Base-by-base conservation (phyloP, 139 green algal genomes). In the Asterochloris erici region DNA sequence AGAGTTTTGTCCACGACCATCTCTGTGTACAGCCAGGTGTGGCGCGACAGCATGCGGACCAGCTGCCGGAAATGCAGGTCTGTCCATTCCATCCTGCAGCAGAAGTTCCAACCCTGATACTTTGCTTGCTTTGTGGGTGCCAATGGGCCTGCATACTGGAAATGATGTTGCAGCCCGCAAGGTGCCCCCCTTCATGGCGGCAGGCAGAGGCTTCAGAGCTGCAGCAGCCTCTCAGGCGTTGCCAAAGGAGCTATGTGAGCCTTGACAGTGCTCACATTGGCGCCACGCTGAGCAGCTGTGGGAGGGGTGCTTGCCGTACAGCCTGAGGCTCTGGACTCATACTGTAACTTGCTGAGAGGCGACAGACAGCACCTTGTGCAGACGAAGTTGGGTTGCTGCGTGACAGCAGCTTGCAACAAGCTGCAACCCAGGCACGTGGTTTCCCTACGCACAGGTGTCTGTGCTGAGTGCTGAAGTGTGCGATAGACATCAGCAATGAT, bases 1-100 rank as follows among this genome's bases (percentile, higher is more conserved):
- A 98, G 83, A 1, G 95, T 98, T 60, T 91, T 89, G 87, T 98
- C 95, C 23, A 98, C 95, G 15, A 98, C 92, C 95, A 98, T 98
- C 86, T 98, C 95, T 0, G 94, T 97, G 90, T 93, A 98, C 27
- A 97, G 88, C 93, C 91, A 96, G 17, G 93, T 96, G 78, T 90
- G 89, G 63, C 84, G 86, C 0, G 90, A 94, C 11, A 98, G 83
- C 14, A 98, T 69, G 9, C 95, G 90, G 0, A 90, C 92, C 61
- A 98, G 86, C 88, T 97, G 93, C 11, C 95, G 88, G 83, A 93
- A 98, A 79, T 97, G 92, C 21, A 98, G 24, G 77, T 98, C 94
- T 2, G 95, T 98, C 87, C 91, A 96, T 63, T 98, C 95, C 94
- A 98, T 97, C 92, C 92, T 95, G 86, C 28, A 83, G n/a, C 4